Conservation (phyloP, 2,329 filamentous ascomycete species). For the Arthrobotrys musiformis region DNA sequence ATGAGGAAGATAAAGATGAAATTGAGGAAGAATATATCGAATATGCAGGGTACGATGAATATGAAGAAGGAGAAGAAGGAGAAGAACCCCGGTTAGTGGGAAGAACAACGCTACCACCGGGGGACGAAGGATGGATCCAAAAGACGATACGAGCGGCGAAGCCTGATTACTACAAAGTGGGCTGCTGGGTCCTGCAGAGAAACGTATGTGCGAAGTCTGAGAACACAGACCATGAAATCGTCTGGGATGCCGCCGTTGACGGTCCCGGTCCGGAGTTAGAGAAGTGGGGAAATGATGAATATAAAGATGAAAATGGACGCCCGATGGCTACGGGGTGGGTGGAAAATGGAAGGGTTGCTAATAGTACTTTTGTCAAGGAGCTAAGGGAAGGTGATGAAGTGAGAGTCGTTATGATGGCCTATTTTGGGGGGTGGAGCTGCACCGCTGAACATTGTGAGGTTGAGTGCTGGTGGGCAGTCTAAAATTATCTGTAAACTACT, state of each 20-base stretch:
- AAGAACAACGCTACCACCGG: no score
- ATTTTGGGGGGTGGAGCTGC: conserved; percentile 2
- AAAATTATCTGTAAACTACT: neutral
- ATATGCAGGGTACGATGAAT: neutral
- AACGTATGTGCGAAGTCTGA: neutral
- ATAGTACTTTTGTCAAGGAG: conserved; percentile 29
- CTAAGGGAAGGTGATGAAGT: conserved; percentile 33
- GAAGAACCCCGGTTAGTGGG: no score
- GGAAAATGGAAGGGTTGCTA: neutral
- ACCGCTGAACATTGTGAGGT: neutral
- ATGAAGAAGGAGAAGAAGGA: neutral
- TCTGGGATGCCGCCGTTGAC: conserved; percentile 19
- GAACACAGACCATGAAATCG: conserved; percentile 21
- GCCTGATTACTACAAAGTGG: neutral
- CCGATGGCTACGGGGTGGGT: neutral
- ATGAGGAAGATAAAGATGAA: neutral
- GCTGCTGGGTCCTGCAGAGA: conserved; percentile 13
- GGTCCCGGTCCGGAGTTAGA: neutral
- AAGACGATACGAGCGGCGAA: neutral
- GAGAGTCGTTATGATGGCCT: conserved; percentile 45
- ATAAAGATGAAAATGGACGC: conserved; percentile 1
- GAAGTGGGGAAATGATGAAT: neutral
- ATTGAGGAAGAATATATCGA: neutral
- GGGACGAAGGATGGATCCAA: neutral
- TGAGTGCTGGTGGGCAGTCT: conserved; percentile 26